These are phyloP conservation scores for Trichosporon faecale DNA, from an alignment of 1,284 basidiomycete genomes.

Conservation along the genomic window DNA sequence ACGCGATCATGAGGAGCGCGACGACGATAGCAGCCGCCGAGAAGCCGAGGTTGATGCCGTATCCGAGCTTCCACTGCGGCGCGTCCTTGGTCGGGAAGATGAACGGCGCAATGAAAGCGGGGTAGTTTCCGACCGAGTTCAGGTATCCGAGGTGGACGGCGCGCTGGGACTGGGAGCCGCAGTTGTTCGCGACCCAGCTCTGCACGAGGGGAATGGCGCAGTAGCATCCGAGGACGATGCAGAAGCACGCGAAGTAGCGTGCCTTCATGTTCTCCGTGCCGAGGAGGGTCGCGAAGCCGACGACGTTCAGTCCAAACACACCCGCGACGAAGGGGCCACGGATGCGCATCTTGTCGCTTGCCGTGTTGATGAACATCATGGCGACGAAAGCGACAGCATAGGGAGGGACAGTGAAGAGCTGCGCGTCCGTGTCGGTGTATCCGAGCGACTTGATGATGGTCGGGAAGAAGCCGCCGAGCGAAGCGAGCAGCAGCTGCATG, in stretches of 20 bases:
- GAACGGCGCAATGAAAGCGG: background rate
- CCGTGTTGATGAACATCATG: conserved; percentile 59
- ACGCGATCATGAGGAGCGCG: background rate
- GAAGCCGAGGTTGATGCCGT: background rate
- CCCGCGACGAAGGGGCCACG: conserved; percentile 58
- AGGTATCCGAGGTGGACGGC: conserved; percentile 53
- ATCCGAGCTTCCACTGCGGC: conserved; percentile 5
- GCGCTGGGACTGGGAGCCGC: conserved; percentile 44
- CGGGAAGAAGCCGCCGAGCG: conserved; percentile 74
- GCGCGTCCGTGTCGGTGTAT: conserved; percentile 54
- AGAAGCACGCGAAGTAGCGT: conserved; percentile 49
- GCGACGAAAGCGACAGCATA: conserved; percentile 26
- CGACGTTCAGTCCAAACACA: conserved; percentile 20
- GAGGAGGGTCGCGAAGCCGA: conserved; percentile 50
- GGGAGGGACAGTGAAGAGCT: conserved; percentile 52
- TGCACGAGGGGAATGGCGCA: background rate
- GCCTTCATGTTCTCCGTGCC: conserved; percentile 34
- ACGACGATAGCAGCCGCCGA: background rate
- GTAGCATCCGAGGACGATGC: conserved; percentile 8
- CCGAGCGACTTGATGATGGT: conserved; percentile 66
- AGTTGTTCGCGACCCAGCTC: conserved; percentile 17
- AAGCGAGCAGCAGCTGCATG: conserved; percentile 60
- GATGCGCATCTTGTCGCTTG: conserved; percentile 66
- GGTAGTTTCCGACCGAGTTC: conserved; percentile 5
- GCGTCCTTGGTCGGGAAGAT: conserved; percentile 1